Conservation (phyloP, 805 yeast species). For the Nakazawaea peltata region DNA sequence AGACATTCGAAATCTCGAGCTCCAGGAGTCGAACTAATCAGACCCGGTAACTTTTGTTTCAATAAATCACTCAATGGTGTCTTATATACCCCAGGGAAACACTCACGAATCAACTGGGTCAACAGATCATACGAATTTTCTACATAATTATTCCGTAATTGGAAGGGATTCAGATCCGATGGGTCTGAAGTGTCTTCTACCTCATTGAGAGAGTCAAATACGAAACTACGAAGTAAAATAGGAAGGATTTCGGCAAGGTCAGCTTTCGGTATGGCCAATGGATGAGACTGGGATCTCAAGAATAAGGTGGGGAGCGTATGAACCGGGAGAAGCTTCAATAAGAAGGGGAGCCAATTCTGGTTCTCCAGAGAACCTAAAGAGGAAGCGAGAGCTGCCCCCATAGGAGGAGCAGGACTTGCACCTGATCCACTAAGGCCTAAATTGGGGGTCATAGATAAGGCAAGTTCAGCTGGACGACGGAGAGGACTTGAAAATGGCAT, state of each 20-base stretch:
- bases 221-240: conserved; percentile 20
- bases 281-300: no score
- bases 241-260: conserved; percentile 20
- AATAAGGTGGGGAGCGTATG: conserved; percentile 53
- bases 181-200: not conserved
- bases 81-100: conserved; percentile 6
- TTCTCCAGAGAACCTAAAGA: conserved; percentile 34
- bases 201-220: conserved; percentile 16
- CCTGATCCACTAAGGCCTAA: no score
- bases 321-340: conserved; percentile 55
- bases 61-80: conserved; percentile 4
- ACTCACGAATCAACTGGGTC: not conserved
- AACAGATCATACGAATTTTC: not conserved
- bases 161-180: conserved; percentile 1
- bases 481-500: conserved; percentile 15
- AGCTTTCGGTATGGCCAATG: no score
- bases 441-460: not conserved
- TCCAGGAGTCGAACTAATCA: no score
- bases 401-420: no score
- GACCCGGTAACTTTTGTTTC: conserved; percentile 13
- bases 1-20: no score
- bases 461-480: conserved; percentile 1
- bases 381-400: conserved; percentile 20
- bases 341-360: conserved; percentile 61
- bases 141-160: not conserved